Percentiles rank a stretch among this genome's conserved stretches.
Conservation (phyloP, 352 stramenopile species). For the Phytophthora melonis region DNA sequence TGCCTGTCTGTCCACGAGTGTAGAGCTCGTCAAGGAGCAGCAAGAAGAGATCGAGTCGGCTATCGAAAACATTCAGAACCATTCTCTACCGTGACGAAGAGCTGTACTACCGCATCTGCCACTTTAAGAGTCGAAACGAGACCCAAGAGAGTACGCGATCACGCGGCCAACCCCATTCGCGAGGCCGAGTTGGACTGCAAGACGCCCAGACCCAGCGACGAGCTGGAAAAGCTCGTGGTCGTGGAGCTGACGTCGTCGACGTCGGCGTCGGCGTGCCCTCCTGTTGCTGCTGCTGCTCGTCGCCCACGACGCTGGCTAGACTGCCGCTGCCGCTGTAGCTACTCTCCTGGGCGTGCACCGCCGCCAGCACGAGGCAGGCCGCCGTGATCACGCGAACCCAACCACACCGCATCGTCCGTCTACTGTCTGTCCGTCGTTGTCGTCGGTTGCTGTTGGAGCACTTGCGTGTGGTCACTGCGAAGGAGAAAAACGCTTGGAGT, state of each 20-base stretch:
- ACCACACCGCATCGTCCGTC: constrained; percentile 26
- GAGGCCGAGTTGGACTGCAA: constrained; percentile 24
- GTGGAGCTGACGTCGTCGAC: constrained; percentile 5
- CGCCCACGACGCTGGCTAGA: constrained; percentile 24
- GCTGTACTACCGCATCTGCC: too few species aligned
- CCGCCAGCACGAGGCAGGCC: constrained; percentile 32
- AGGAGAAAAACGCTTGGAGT: too few species aligned
- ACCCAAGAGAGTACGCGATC: too few species aligned
- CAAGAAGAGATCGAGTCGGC: too few species aligned
- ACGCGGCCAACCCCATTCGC: too few species aligned
- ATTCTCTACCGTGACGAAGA: too few species aligned
- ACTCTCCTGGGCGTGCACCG: constrained; percentile 23
- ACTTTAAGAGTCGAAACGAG: too few species aligned
- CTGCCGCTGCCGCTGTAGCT: constrained; percentile 30
- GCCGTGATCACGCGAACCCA: constrained; percentile 32
- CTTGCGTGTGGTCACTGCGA: too few species aligned
- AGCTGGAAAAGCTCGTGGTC: constrained; percentile 20
- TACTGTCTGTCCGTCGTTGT: background rate
- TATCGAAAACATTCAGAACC: too few species aligned
- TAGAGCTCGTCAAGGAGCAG: too few species aligned
- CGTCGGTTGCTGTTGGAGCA: too few species aligned
- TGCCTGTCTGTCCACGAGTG: too few species aligned
- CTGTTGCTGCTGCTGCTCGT: constrained; percentile 27
- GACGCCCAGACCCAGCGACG: constrained; percentile 24
- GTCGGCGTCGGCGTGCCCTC: background rate